These are phyloP conservation scores for Marchantia paleacea DNA, from an alignment of 225 moss, liverwort and hornwort genomes.

Conservation along the genomic window DNA sequence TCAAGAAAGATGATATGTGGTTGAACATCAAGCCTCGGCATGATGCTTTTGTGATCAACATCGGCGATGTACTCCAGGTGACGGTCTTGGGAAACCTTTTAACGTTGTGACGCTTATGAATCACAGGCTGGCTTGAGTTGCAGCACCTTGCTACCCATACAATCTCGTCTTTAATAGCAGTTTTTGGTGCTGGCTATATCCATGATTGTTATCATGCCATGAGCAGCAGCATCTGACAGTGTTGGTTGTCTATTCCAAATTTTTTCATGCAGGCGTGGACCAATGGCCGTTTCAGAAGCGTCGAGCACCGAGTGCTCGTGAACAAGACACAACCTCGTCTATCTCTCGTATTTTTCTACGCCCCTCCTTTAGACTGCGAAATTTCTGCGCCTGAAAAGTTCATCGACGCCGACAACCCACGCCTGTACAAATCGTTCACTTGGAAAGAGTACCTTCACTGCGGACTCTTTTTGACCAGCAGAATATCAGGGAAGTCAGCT, in stretches of 20 bases:
- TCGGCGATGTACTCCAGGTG: conserved; percentile 30
- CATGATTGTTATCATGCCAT: too few relatives aligned
- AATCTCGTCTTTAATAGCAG: too few relatives aligned
- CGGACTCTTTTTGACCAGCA: neutral
- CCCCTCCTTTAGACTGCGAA: neutral
- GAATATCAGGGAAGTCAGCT: conserved; percentile 2
- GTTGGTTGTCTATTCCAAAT: neutral
- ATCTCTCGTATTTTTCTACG: neutral
- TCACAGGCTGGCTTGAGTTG: too few relatives aligned
- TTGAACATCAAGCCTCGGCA: conserved; percentile 16
- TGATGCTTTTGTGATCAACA: conserved; percentile 27
- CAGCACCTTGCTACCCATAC: too few relatives aligned
- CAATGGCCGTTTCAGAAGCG: neutral
- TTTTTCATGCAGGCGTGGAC: neutral
- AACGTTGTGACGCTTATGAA: too few relatives aligned
- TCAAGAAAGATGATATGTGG: conserved; percentile 18
- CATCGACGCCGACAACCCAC: neutral
- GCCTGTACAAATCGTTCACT: neutral
- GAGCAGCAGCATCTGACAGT: too few relatives aligned
- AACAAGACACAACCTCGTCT: neutral
- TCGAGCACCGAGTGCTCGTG: neutral
- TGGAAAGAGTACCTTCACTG: neutral
- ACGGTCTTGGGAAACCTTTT: too few relatives aligned
- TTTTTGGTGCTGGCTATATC: too few relatives aligned
- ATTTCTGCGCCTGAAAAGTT: neutral